Evolutionary conservation across 192 early-diverging fungal genomes (phyloP).

Genomic region (Piromyces finnis): DNA sequence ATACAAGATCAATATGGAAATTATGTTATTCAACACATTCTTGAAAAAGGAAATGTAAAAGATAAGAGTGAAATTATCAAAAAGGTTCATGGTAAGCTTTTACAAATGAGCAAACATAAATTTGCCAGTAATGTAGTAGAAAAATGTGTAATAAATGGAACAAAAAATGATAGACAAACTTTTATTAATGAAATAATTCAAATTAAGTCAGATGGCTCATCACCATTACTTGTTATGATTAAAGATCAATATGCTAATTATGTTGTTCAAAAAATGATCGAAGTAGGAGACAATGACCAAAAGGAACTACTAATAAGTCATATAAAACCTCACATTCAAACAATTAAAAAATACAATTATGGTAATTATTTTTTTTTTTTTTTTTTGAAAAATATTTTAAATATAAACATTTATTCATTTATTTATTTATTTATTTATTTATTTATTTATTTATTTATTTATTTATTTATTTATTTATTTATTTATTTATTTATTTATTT

Average conservation of each 20-base stretch:
- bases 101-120: constrained; percentile 93
- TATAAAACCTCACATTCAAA: constrained; percentile 82
- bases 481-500: not conserved
- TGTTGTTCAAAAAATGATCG: constrained; percentile 98
- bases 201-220: constrained; percentile 62
- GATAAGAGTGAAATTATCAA: constrained; percentile 77
- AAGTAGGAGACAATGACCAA: constrained; percentile 86
- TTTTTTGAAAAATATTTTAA: not conserved
- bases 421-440: not conserved
- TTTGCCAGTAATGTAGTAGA: constrained; percentile 99
- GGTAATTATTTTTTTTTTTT: constrained; percentile 56
- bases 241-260: constrained; percentile 99
- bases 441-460: not conserved
- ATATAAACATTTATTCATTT: too few relatives aligned
- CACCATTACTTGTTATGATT: constrained; percentile 84
- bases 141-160: constrained; percentile 91
- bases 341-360: constrained; percentile 94
- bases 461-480: not conserved
- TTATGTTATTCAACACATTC: constrained; percentile 97
- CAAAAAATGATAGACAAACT: constrained; percentile 60
- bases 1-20: constrained; percentile 99
- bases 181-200: constrained; percentile 87
- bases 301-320: constrained; percentile 68
- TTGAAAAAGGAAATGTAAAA: constrained; percentile 73
- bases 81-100: constrained; percentile 80